Base-by-base conservation (phyloP, 2,329 filamentous ascomycete species). In the Trichoderma cornu-damae region DNA sequence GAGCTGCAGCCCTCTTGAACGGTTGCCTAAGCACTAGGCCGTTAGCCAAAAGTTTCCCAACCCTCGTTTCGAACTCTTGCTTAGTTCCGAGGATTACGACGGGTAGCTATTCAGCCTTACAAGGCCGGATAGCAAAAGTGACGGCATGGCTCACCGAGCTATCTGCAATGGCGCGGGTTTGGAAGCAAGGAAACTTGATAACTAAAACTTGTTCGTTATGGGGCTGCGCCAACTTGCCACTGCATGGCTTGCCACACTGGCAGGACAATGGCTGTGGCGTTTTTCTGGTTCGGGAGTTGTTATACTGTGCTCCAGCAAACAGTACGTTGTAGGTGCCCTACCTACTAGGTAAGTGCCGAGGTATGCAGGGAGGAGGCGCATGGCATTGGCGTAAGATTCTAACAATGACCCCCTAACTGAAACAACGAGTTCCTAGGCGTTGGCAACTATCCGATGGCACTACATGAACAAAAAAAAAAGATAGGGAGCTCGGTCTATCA, bases 51-150 rank as follows among this genome's bases (percentile, higher is more conserved):
- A 55, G 52, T 30, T 46, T 55, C 32, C 34, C n/a, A 14, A 37
- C 30, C 32, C 5, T 5, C 4, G n/a, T 22, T n/a, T 22, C 12
- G 14, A 12, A n/a, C 14, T 24, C 16, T 48, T 4, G 28, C 26
- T 35, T 7, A 12, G 16, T 14, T 34, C 20, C 20, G 24, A 43
- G 49, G 49, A 18, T 16, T 28, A 55, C 26, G 51, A 20, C 32
- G 34, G 49, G 42, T 42, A 24, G 51, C 52, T 43, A 14, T 55
- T 55, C 52, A 55, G 52, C 52, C 52, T 55, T 55, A 55, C 12
- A 30, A 47, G 40, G 52, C 51, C 51, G 26, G 51, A 54, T 11
- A 16, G 18, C 16, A 40, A 1, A 30, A 11, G 3, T 46, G 51
- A 54, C 51, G 11, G 42, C 30, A 14, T 44, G 30, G 18, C 28